phyloP scores from a whole-genome alignment of 805 yeast species.

The Maudiozyma turicensis region DNA sequence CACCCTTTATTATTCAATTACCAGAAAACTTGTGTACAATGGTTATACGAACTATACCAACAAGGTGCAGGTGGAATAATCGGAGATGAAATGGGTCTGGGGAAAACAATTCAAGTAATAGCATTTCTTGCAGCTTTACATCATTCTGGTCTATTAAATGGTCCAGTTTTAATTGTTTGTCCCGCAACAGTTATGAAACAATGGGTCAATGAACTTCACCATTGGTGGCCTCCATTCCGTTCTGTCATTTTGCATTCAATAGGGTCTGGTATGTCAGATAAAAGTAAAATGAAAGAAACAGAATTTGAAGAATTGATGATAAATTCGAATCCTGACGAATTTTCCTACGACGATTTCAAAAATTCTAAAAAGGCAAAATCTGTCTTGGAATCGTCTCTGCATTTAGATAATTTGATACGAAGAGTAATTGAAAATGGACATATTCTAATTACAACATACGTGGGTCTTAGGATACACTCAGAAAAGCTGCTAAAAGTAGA shows the following conservation, averaged over 20 bases:
- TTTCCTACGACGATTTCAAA: slow-evolving; percentile 33
- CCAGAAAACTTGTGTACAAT: slow-evolving; percentile 93
- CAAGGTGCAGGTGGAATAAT: slow-evolving; percentile 91
- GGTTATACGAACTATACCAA: slow-evolving; percentile 90
- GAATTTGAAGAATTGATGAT: slow-evolving; percentile 42
- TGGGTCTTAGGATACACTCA: slow-evolving; percentile 66
- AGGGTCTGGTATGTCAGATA: slow-evolving; percentile 68
- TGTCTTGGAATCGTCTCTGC: slow-evolving; percentile 23
- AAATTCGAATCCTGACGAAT: slow-evolving; percentile 31
- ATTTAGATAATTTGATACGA: slow-evolving; percentile 31
- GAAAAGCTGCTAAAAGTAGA: slow-evolving; percentile 49
- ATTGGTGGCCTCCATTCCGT: slow-evolving; percentile 97
- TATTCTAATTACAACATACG: slow-evolving; percentile 84
- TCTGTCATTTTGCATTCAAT: slow-evolving; percentile 83
- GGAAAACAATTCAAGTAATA: slow-evolving; percentile 88
- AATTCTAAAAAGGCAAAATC: slow-evolving; percentile 21
- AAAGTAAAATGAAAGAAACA: slow-evolving; percentile 32
- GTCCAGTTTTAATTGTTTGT: slow-evolving; percentile 81
- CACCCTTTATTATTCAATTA: slow-evolving; percentile 81
- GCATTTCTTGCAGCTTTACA: slow-evolving; percentile 87
- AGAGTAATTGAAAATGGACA: slow-evolving; percentile 63
- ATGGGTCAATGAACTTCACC: slow-evolving; percentile 94
- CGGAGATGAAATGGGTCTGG: slow-evolving; percentile 98
- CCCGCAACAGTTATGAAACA: slow-evolving; percentile 95
- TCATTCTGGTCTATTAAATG: slow-evolving; percentile 61